Percentiles rank a stretch among this genome's conserved stretches.
These are phyloP conservation scores for Penicillium sp. DNA, from an alignment of 2,329 filamentous ascomycete genomes.

Conservation along the genomic window DNA sequence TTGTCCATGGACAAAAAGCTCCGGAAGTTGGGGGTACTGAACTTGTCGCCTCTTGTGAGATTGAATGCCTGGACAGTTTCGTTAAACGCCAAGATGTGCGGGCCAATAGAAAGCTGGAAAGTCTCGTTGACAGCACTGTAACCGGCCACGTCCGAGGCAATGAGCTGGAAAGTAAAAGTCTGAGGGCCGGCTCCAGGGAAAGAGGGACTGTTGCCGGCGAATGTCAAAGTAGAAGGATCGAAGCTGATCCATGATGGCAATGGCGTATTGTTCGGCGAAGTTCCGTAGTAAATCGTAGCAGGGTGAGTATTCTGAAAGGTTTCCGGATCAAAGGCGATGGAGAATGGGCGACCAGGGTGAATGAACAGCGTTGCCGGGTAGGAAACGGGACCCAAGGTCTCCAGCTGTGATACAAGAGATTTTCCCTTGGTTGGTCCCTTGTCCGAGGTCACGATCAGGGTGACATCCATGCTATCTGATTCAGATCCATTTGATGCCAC, in stretches of 20 bases:
- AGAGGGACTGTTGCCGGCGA: conserved; percentile 69
- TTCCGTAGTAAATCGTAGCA: conserved; percentile 70
- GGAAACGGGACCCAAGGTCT: conserved; percentile 36
- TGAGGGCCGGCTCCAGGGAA: conserved; percentile 67
- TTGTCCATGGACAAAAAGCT: conserved; percentile 60
- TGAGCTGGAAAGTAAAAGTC: conserved; percentile 67
- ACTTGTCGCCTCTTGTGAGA: conserved; percentile 51
- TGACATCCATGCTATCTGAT: conserved; percentile 63
- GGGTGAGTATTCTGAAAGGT: conserved; percentile 62
- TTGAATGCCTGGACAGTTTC: conserved; percentile 58
- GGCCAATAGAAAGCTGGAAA: conserved; percentile 71
- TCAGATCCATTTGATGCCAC: conserved; percentile 67
- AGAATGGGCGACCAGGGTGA: conserved; percentile 52
- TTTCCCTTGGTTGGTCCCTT: conserved; percentile 36
- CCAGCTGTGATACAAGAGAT: conserved; percentile 37
- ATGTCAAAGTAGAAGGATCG: conserved; percentile 60
- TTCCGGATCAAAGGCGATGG: conserved; percentile 66
- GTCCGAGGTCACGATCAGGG: conserved; percentile 65
- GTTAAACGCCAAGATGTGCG: conserved; percentile 66
- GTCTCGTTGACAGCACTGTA: conserved; percentile 65
- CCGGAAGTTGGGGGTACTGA: conserved; percentile 55
- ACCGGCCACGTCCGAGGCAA: conserved; percentile 76
- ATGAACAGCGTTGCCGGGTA: conserved; percentile 40
- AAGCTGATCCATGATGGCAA: conserved; percentile 85
- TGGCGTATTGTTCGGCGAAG: conserved; percentile 73